A percentile compares a stretch with the other conserved stretches of the same genome.
Conservation (phyloP, 2,329 filamentous ascomycete genomes). For the Colletotrichum sidae region DNA sequence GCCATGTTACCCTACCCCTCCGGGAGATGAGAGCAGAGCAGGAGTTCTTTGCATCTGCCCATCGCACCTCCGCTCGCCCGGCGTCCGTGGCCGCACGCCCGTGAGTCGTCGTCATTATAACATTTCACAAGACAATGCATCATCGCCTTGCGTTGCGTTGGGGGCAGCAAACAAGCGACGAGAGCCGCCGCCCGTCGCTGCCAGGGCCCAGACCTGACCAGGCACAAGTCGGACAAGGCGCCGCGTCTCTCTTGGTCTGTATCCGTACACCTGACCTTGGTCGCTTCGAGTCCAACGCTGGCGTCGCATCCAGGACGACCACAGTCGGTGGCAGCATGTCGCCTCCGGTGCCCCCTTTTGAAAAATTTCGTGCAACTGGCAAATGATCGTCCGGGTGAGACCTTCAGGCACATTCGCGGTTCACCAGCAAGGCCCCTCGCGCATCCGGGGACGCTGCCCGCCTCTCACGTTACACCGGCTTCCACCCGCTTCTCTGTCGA, state of each 20-base stretch:
- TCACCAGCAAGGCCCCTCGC: conserved; percentile 35
- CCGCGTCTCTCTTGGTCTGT: no score
- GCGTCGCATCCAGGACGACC: not conserved
- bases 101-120: conserved; percentile 17
- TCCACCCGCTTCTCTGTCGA: conserved; percentile 23
- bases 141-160: conserved; percentile 12
- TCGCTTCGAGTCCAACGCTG: not conserved
- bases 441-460: conserved; percentile 36
- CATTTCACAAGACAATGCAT: no score
- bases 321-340: conserved; percentile 6
- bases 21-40: not conserved
- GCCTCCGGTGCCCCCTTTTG: conserved; percentile 16
- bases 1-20: conserved; percentile 1
- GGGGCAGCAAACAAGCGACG: conserved; percentile 41
- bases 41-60: conserved; percentile 17
- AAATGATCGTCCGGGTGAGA: conserved; percentile 23
- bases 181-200: conserved; percentile 29
- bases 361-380: conserved; percentile 20
- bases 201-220: no score
- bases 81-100: conserved; percentile 12
- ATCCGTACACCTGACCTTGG: no score
- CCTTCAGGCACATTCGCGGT: conserved; percentile 26
- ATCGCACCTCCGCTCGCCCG: conserved; percentile 31
- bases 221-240: no score
- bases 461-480: conserved; percentile 35